phyloP scores from a whole-genome alignment of 495 filamentous ascomycete species.

The Aspergillus biplanus region DNA sequence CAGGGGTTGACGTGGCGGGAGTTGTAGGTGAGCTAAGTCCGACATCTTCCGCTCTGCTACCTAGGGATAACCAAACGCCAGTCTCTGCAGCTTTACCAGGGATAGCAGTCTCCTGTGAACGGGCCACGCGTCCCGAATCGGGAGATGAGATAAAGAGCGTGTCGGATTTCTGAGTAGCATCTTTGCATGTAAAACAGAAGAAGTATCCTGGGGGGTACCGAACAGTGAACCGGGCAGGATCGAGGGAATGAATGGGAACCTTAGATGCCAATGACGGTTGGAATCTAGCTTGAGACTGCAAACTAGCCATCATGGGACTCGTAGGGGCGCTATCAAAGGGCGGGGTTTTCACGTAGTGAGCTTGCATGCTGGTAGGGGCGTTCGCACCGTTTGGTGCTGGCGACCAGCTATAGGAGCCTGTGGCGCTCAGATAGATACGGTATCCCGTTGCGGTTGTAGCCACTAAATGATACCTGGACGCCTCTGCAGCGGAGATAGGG shows the following conservation, averaged over 20 bases:
- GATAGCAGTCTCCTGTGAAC: conserved; percentile 55
- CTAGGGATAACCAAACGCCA: conserved; percentile 72
- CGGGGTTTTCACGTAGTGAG: conserved; percentile 93
- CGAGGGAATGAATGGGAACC: conserved; percentile 48
- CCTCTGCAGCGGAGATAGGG: conserved; percentile 78
- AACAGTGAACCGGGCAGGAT: conserved; percentile 57
- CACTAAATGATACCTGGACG: conserved; percentile 83
- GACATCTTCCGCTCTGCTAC: conserved; percentile 72
- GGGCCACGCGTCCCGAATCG: conserved; percentile 78
- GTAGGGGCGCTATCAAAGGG: conserved; percentile 54
- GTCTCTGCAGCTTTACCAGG: conserved; percentile 64
- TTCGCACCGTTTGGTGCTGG: conserved; percentile 55
- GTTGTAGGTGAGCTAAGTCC: conserved; percentile 74
- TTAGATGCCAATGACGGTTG: conserved; percentile 34
- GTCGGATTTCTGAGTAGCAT: conserved; percentile 56
- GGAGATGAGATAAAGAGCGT: conserved; percentile 82
- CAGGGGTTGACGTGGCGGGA: conserved; percentile 65
- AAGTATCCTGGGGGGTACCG: conserved; percentile 90
- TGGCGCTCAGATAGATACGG: conserved; percentile 89
- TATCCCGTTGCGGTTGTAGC: conserved; percentile 89
- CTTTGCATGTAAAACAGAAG: conserved; percentile 72
- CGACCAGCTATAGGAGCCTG: conserved; percentile 70
- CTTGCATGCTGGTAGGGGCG: conserved; percentile 93
- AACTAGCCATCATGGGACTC: conserved; percentile 30
- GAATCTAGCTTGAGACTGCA: conserved; percentile 34